These are phyloP conservation scores for Ganoderma lucidum DNA, from an alignment of 1,284 basidiomycete genomes.

Conservation along the genomic window DNA sequence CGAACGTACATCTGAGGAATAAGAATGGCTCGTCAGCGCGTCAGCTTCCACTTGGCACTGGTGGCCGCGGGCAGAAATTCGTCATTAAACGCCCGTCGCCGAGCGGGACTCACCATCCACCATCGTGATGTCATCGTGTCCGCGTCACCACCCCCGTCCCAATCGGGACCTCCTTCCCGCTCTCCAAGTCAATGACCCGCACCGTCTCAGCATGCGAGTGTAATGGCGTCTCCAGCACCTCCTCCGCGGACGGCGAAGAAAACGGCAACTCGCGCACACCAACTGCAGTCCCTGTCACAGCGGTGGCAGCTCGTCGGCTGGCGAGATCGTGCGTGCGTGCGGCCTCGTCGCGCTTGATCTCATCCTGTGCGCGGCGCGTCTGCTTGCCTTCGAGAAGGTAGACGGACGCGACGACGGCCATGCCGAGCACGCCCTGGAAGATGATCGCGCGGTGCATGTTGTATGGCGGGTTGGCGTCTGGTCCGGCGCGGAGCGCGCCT, in stretches of 20 bases:
- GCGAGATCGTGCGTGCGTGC: neutral
- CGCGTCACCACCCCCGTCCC: neutral
- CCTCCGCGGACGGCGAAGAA: neutral
- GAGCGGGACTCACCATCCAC: too few relatives aligned
- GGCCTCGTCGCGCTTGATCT: conserved; percentile 39
- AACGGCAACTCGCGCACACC: conserved; percentile 9
- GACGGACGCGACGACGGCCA: conserved; percentile 47
- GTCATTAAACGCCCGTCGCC: neutral
- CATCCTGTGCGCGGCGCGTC: conserved; percentile 65
- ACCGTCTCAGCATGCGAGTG: neutral
- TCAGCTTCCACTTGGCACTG: neutral
- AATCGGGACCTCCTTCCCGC: neutral
- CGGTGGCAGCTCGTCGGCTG: neutral
- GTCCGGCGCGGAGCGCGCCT: conserved; percentile 67
- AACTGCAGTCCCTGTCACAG: neutral
- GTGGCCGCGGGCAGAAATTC: neutral
- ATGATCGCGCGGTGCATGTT: conserved; percentile 74
- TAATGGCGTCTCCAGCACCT: neutral
- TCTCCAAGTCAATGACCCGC: neutral
- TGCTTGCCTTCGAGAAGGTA: conserved; percentile 66
- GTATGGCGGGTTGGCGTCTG: conserved; percentile 65
- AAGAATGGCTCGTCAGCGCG: neutral
- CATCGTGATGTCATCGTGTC: neutral
- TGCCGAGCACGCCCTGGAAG: conserved; percentile 62
- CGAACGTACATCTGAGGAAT: neutral